phyloP scores from a whole-genome alignment of 768 basidiomycete genomes.

The Trametes cinnabarina region DNA sequence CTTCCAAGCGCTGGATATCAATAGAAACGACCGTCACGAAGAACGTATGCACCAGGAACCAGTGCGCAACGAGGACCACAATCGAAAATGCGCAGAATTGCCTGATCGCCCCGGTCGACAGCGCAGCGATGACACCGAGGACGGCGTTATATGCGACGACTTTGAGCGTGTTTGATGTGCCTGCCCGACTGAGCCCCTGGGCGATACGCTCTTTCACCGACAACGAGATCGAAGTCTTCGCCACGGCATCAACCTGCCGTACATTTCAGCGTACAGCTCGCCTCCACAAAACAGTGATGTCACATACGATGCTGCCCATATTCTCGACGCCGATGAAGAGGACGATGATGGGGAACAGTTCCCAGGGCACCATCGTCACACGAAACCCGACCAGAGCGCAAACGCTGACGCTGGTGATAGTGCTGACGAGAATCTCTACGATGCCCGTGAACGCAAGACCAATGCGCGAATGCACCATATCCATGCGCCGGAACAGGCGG shows the following conservation, averaged over 20 bases:
- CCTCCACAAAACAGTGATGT: background rate
- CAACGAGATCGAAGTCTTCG: slow-evolving; percentile 79
- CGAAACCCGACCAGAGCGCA: slow-evolving; percentile 88
- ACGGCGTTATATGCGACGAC: slow-evolving; percentile 84
- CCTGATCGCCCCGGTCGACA: slow-evolving; percentile 76
- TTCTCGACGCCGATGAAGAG: slow-evolving; percentile 96
- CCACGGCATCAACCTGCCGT: slow-evolving; percentile 76
- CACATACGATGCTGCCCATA: slow-evolving; percentile 87
- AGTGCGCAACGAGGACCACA: slow-evolving; percentile 93
- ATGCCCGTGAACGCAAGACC: slow-evolving; percentile 93
- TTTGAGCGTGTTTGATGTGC: slow-evolving; percentile 89
- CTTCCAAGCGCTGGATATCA: slow-evolving; percentile 91
- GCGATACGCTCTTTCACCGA: slow-evolving; percentile 92
- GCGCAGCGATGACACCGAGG: slow-evolving; percentile 70
- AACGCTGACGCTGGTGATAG: slow-evolving; percentile 90
- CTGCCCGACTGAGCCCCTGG: slow-evolving; percentile 83
- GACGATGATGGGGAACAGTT: slow-evolving; percentile 88
- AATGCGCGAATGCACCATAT: slow-evolving; percentile 84
- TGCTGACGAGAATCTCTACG: slow-evolving; percentile 88
- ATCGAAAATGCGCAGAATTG: slow-evolving; percentile 94
- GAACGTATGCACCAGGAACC: slow-evolving; percentile 96
- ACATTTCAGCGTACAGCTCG: slow-evolving; percentile 27
- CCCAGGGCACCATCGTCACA: slow-evolving; percentile 89
- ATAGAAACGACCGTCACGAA: slow-evolving; percentile 94
- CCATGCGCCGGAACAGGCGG: slow-evolving; percentile 72